phyloP scores from a whole-genome alignment of 148 eudicot species.

The Heliamphora exappendiculata region DNA sequence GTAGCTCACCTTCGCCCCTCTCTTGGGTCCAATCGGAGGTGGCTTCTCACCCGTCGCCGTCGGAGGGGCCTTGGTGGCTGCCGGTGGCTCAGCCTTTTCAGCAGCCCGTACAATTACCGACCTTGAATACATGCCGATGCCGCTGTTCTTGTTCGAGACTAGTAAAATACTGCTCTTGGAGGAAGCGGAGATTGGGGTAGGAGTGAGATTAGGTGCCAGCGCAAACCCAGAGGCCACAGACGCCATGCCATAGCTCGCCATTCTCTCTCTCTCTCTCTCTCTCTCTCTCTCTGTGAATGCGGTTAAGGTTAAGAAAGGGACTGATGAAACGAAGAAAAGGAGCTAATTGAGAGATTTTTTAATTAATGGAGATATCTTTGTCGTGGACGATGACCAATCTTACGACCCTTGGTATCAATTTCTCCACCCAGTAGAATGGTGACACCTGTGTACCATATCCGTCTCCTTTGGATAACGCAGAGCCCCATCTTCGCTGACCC shows the following conservation, averaged over 20 bases:
- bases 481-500: conserved; percentile 11
- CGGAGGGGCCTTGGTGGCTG: conserved; percentile 25
- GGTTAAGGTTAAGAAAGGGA: too few species aligned
- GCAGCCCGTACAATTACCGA: conserved; percentile 50
- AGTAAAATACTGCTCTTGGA: conserved; percentile 16
- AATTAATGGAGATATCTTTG: conserved; percentile 16
- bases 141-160: conserved; percentile 21
- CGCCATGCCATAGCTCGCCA: conserved; percentile 80
- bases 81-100: conserved; percentile 47
- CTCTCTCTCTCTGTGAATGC: not conserved
- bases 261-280: conserved; percentile 6
- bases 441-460: conserved; percentile 48
- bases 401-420: conserved; percentile 9
- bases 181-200: conserved; percentile 10
- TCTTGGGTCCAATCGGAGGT: conserved; percentile 91
- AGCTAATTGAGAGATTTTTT: conserved; percentile 8
- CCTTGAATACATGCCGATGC: conserved; percentile 25
- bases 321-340: not conserved
- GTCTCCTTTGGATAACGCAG: conserved; percentile 29
- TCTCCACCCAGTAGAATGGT: conserved; percentile 23
- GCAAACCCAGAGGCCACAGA: conserved; percentile 54
- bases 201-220: conserved; percentile 37
- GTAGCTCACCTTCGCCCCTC: conserved; percentile 63
- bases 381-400: conserved; percentile 15
- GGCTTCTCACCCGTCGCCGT: conserved; percentile 48